Base-by-base conservation (phyloP, 768 basidiomycete species). In the Tremella mesenterica region DNA sequence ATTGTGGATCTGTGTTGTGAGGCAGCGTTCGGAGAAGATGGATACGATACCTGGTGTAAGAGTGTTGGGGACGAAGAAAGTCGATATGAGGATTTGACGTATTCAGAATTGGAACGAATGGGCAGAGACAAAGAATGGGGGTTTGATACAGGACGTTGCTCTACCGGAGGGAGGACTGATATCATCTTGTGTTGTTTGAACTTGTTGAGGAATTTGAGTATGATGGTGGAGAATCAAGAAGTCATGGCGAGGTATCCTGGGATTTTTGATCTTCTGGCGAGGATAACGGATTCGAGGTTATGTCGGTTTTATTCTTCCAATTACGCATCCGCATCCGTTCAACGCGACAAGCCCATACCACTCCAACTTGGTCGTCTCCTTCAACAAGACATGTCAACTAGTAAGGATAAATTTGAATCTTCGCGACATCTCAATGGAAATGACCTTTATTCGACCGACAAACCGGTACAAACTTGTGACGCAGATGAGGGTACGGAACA, bases 1-100 rank as follows among this genome's bases (percentile, higher is more conserved):
- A 72, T 88, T 25, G 75, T 96, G 44, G 92, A 95, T 59, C 77
- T 99, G 43, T 73, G 93, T 41, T 85, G 90, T 69, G 89, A 93
- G 52, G 73, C 80, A 44, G 85, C 85, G 3, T 90, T 92, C 63
- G 71, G 73, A 1, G 71, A 73, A 53, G 67, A 64, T 27, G 67
- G 72, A 31, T 59, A 60, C 56, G 34, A 52, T 46, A 48, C 41
- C 33, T 28, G 79, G 79, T 29, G 34, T 14, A 27, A 16, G 26
- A 34, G 18, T n/a, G 9, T 44, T 31, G 39, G 8, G 20, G 53
- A 48, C 70, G 73, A 30, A 20, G 50, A 50, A 12, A 23, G 38
- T 36, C 10, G 13, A n/a, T 49, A 44, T 14, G 64, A 60, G 13
- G 54, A 59, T 81, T 81, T 61, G 76, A 73, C 43, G 65, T 80